Base-by-base conservation (phyloP, 163 green algal species). In the Trebouxia gelatinosa region DNA sequence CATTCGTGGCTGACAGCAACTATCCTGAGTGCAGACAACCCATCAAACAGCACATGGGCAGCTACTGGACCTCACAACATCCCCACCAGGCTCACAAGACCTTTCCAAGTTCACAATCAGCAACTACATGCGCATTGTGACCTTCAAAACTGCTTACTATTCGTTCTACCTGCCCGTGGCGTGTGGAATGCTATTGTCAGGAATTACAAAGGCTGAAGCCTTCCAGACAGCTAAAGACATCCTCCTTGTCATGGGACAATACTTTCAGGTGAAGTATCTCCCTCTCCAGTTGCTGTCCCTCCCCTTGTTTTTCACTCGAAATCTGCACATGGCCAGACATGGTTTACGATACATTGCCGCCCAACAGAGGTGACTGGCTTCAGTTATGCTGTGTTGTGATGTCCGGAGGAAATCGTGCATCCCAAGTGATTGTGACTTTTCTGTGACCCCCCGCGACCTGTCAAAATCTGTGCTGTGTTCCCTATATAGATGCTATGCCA, bases 151-250 rank as follows among this genome's bases (percentile, higher is more conserved):
- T 74, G 94, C 87, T 85, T 97, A 86, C 88, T 99, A 99, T 87
- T 95, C 93, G 31, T 98, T 99, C 89, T 98, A 98, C 88, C 83
- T 99, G 77, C 95, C 95, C 5, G 90, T 98, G 37, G 96, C 96
- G 0, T 94, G 89, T 75, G 96, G 93, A 50, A 90, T 99, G 88
- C 61, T 95, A 38, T 78, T 99, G 39, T 90, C 87, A 6, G 95
- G 96, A 46, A 88, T 93, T 6, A 66, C 50, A 29, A 57, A 83
- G 48, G 64, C 70, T 0, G 81, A 67, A 0, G 85, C 86, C 0
- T 91, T 89, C 59, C 74, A 87, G 2, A 78, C 91, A 43, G 92
- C 94, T 1, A 87, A 97, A 82, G 81, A 92, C 5, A 97, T 99
- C 74, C 94, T 92, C 76, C 62, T 98, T 3, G 67, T 94, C 70